Evolutionary conservation across 2,329 filamentous ascomycete species (phyloP).

Genomic region (Scedosporium aurantiacum): DNA sequence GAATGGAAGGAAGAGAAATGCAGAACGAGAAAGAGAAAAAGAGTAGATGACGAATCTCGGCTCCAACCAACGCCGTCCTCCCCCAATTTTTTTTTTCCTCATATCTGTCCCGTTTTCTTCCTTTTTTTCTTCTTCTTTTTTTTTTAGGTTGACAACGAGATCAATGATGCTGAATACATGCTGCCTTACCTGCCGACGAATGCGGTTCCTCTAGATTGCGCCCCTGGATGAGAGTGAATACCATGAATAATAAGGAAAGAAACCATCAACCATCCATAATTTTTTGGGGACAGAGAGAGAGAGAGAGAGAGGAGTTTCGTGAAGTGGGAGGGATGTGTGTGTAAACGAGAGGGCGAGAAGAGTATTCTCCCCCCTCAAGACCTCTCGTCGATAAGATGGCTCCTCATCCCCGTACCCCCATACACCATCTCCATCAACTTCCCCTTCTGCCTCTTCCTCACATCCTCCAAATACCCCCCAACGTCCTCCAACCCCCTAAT

Average conservation of each 20-base stretch:
- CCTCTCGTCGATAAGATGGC: constrained; percentile 13
- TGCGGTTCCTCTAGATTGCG: neutral
- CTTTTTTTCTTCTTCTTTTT: too few relatives aligned
- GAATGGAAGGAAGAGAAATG: neutral
- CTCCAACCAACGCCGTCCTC: neutral
- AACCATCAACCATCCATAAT: too few relatives aligned
- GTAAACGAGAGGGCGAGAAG: neutral
- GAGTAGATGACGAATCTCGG: neutral
- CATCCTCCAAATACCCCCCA: constrained; percentile 62
- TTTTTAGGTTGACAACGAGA: too few relatives aligned
- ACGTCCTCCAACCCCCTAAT: constrained; percentile 73
- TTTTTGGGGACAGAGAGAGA: neutral
- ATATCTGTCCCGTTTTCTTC: too few relatives aligned
- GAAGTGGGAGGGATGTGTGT: neutral
- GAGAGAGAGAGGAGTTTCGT: neutral
- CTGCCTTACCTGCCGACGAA: neutral
- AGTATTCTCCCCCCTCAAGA: neutral
- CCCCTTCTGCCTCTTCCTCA: constrained; percentile 69
- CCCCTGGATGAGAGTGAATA: neutral
- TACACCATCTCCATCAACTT: constrained; percentile 75
- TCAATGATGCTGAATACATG: neutral
- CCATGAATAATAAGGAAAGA: neutral
- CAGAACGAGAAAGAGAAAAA: neutral
- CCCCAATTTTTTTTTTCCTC: neutral
- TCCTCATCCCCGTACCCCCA: constrained; percentile 31